A percentile compares a stretch with the other conserved stretches of the same genome.
Evolutionary conservation across 257 asterid genomes (phyloP).

Genomic region (Marsdenia floribunda): DNA sequence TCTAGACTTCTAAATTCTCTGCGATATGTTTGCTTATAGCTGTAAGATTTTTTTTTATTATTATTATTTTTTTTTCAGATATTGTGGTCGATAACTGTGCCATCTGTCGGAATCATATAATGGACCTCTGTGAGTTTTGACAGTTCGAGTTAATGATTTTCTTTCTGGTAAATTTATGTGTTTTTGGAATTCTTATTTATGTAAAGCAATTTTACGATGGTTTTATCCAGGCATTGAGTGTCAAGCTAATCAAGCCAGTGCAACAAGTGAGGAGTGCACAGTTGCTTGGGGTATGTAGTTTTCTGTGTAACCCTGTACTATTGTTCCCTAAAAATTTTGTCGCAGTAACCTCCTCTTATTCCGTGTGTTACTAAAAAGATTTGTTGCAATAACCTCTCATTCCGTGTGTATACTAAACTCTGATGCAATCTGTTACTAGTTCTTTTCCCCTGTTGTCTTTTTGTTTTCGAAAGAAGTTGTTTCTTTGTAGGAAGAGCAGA

Average conservation of each 20-base stretch:
- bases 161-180: neutral
- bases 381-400: neutral
- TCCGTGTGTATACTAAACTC: neutral
- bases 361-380: neutral
- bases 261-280: constrained; percentile 90
- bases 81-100: constrained; percentile 96
- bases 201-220: neutral
- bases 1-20: neutral
- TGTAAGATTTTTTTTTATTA: neutral
- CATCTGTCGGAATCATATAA: constrained; percentile 89
- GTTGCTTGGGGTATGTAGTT: constrained; percentile 86
- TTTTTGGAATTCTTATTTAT: neutral
- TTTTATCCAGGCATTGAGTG: constrained; percentile 69
- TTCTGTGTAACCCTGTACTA: neutral
- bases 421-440: neutral
- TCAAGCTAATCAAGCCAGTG: constrained; percentile 93
- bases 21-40: neutral
- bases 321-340: neutral
- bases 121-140: constrained; percentile 86
- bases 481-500: neutral
- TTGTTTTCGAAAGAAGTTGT: neutral
- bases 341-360: neutral
- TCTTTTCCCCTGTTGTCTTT: neutral
- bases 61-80: constrained; percentile 48
- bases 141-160: neutral